A percentile compares a stretch with the other conserved stretches of the same genome.
Conservation (phyloP, 306 rosid genomes). For the Heteromeles arbutifolia region DNA sequence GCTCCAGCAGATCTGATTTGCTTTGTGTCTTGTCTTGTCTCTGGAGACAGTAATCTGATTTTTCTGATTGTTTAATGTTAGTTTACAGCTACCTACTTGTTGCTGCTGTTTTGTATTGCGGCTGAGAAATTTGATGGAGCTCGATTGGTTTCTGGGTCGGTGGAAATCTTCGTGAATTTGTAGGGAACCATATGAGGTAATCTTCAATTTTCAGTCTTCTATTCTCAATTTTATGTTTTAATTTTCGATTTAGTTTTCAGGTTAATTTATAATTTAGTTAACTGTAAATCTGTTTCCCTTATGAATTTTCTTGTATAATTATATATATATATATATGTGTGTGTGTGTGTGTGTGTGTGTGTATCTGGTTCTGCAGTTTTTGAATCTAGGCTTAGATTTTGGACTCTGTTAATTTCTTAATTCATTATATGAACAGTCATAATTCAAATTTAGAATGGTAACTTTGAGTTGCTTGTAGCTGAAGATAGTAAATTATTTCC, state of each 20-base stretch:
- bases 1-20: constrained; percentile 37
- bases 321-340: too few relatives aligned
- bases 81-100: constrained; percentile 14
- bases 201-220: neutral
- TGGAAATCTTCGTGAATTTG: constrained; percentile 7
- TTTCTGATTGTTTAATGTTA: constrained; percentile 17
- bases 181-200: constrained; percentile 14
- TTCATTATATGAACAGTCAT: neutral
- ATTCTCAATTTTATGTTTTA: neutral
- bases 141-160: constrained; percentile 2
- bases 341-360: too few relatives aligned
- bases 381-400: neutral
- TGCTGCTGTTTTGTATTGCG: neutral
- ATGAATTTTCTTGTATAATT: neutral
- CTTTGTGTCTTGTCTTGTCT: constrained; percentile 5
- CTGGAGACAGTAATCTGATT: constrained; percentile 15
- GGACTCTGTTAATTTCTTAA: neutral
- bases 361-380: neutral
- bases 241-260: neutral
- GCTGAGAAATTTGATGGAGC: constrained; percentile 1
- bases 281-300: neutral
- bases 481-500: neutral
- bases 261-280: neutral
- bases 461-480: neutral
- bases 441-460: neutral